Evolutionary conservation across 257 asterid genomes (phyloP).

Genomic region (Solanum piurae): DNA sequence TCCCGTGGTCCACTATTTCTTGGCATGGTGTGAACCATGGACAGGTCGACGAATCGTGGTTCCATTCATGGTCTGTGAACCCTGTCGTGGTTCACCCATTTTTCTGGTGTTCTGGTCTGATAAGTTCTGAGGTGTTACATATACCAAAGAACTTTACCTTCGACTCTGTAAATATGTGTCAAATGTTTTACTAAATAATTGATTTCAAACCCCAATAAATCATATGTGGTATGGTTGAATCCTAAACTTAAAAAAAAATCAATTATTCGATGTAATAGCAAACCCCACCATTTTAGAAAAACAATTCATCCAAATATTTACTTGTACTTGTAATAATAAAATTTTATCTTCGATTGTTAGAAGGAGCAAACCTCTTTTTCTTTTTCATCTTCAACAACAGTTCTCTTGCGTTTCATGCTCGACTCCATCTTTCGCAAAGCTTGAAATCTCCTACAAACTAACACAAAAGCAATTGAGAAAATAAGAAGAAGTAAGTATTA

Average conservation of each 20-base stretch:
- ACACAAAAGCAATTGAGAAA: neutral
- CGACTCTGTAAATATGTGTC: too few species aligned
- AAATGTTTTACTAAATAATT: neutral
- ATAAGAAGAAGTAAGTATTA: too few species aligned
- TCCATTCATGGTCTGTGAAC: too few species aligned
- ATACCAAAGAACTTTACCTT: neutral
- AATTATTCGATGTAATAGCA: neutral
- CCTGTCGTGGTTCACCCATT: too few species aligned
- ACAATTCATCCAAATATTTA: too few species aligned
- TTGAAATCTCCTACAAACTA: neutral
- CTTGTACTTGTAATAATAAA: neutral
- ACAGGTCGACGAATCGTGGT: too few species aligned
- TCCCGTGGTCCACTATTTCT: too few species aligned
- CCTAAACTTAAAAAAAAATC: neutral
- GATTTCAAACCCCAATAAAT: neutral
- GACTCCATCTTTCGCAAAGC: neutral
- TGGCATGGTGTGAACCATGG: too few species aligned
- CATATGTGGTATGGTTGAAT: neutral
- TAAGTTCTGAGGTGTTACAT: too few species aligned
- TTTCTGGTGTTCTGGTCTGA: too few species aligned
- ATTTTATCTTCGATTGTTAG: too few species aligned
- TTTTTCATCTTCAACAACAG: neutral
- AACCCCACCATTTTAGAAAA: neutral
- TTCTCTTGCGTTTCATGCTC: neutral
- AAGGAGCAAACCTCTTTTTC: neutral